A percentile compares a stretch with the other conserved stretches of the same genome.
These are phyloP conservation scores for Trichoderma sp. DNA, from an alignment of 2,329 filamentous ascomycete genomes.

Conservation along the genomic window DNA sequence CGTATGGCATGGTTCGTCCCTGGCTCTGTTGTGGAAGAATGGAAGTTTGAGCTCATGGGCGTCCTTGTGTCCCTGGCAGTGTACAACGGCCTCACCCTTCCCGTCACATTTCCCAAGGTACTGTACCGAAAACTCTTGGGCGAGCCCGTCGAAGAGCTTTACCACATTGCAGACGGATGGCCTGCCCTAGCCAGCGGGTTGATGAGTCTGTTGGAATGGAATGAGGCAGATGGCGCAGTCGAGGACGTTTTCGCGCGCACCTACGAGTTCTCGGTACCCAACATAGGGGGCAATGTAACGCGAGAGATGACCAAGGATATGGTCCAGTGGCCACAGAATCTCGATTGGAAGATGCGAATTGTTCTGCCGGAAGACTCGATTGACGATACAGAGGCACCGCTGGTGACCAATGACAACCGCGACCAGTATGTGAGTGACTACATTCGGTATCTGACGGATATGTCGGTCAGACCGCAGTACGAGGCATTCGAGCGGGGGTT, in stretches of 20 bases:
- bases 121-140: constrained; percentile 81
- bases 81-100: constrained; percentile 90
- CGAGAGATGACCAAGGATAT: constrained; percentile 53
- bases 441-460: constrained; percentile 76
- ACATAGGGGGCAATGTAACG: constrained; percentile 59
- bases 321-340: constrained; percentile 57
- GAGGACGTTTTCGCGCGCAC: constrained; percentile 81
- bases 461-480: constrained; percentile 76
- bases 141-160: constrained; percentile 66
- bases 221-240: constrained; percentile 71
- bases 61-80: constrained; percentile 85
- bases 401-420: constrained; percentile 82
- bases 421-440: constrained; percentile 81
- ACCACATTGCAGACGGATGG: constrained; percentile 86
- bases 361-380: constrained; percentile 14
- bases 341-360: constrained; percentile 32
- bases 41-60: constrained; percentile 89
- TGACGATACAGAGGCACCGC: constrained; percentile 54
- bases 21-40: constrained; percentile 75
- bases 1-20: constrained; percentile 88
- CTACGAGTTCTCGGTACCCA: constrained; percentile 76
- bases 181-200: constrained; percentile 76
- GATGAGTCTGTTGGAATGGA: constrained; percentile 72
- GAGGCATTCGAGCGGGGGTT: constrained; percentile 83
- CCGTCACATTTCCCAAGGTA: constrained; percentile 81